phyloP scores from a whole-genome alignment of 352 stramenopile genomes.

The Globisporangium takayamanum region DNA sequence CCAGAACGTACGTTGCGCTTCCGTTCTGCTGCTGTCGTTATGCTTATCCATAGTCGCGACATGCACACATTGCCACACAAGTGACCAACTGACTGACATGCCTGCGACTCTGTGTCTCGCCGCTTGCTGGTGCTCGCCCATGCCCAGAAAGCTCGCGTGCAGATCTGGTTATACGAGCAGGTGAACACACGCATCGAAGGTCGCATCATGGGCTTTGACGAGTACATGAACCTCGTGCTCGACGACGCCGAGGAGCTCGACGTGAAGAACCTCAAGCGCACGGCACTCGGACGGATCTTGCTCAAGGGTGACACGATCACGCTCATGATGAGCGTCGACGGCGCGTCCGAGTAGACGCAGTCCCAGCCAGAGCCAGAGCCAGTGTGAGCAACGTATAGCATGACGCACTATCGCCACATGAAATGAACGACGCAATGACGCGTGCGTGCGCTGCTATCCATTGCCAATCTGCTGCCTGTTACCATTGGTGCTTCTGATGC shows the following conservation, averaged over 20 bases:
- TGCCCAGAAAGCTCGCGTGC: slow-evolving; percentile 91
- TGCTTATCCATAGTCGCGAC: not conserved
- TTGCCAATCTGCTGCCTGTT: not conserved
- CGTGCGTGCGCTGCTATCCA: too few relatives aligned
- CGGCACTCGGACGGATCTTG: slow-evolving; percentile 95
- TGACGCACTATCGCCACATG: not conserved
- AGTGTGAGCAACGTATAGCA: not conserved
- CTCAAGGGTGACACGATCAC: slow-evolving; percentile 99
- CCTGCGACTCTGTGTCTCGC: not conserved
- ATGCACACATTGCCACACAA: not conserved
- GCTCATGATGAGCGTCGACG: slow-evolving; percentile 92
- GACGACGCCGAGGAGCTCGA: slow-evolving; percentile 97
- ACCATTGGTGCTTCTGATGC: too few relatives aligned
- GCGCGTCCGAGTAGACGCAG: slow-evolving; percentile 2
- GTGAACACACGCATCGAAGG: slow-evolving; percentile 97
- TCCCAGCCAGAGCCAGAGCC: too few relatives aligned
- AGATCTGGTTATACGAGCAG: slow-evolving; percentile 99
- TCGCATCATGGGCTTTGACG: slow-evolving; percentile 97
- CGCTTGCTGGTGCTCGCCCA: not conserved
- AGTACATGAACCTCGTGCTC: slow-evolving; percentile 99
- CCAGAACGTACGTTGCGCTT: slow-evolving; percentile 84
- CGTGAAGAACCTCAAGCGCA: slow-evolving; percentile 92
- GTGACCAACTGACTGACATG: not conserved
- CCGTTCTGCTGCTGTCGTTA: not conserved
- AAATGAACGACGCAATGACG: not conserved